Base-by-base conservation (phyloP, 495 filamentous ascomycete species). In the Penicillium longicatenatum region DNA sequence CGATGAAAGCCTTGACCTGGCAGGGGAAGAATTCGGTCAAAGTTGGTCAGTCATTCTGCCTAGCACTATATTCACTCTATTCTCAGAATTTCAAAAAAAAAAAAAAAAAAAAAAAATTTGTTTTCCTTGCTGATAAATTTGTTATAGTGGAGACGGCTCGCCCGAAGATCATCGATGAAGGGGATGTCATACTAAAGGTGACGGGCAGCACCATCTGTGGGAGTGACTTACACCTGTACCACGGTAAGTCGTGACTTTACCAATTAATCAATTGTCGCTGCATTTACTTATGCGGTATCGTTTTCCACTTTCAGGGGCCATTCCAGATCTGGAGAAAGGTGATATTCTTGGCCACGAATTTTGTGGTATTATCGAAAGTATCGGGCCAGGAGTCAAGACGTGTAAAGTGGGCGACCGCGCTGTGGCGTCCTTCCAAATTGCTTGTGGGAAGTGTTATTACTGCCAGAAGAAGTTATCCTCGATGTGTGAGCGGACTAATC, bases 341-440 rank as follows among this genome's bases (percentile, higher is more conserved):
- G 92, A 96, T 74, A 92, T 96, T 50, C 80, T 96, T 0, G 92
- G 92, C 45, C 91, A 97, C 69, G 92, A 96, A 62, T 94, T 91
- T 75, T 92, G 88, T 65, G 92, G 92, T 41, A 72, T 91, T 19
- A 86, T 95, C 8, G 89, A 93, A 31, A 75, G 80, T 16, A 79
- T 90, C 6, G 92, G 92, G 0, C 70, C 84, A 0, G 80, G 59
- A 0, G 82, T 87, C 4, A 86, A 73, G 50, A 81, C 77, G 0
- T 69, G 87, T 33, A 82, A 87, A 61, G 68, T 73, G n/a, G 92
- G 91, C 16, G 83, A 93, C 55, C 77, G 92, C 20, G 93, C 93
- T 21, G 91, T 97, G 8, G 90, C 86, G 0, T 87, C 85, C 11
- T 95, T 95, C 78, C 90, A 92, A 63, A 96, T 96, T 70, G 87